Conservation (phyloP, 306 rosid genomes). For the Vigna nakashimae region DNA sequence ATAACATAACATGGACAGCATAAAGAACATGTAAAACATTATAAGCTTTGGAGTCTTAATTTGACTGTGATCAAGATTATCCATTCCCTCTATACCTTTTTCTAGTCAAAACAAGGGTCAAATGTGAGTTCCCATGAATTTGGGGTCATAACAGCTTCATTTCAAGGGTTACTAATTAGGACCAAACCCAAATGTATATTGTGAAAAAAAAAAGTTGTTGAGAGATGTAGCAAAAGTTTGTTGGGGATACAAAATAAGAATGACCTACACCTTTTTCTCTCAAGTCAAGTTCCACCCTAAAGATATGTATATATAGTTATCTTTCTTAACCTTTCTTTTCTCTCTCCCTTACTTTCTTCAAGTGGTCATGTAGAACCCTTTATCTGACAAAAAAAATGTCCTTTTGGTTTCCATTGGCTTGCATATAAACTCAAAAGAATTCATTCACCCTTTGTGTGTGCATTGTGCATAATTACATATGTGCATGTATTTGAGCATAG, state of each 20-base stretch:
- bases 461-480: neutral
- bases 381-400: conserved; percentile 17
- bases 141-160: conserved; percentile 45
- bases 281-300: conserved; percentile 24
- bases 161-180: conserved; percentile 28
- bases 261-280: conserved; percentile 35
- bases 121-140: conserved; percentile 54
- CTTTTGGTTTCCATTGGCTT: conserved; percentile 37
- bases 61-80: conserved; percentile 40
- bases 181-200: conserved; percentile 37
- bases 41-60: conserved; percentile 30
- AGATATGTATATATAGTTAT: neutral
- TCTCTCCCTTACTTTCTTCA: conserved; percentile 24
- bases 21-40: conserved; percentile 31
- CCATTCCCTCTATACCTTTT: conserved; percentile 16
- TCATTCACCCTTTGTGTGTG: no score
- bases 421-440: conserved; percentile 12
- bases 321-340: neutral
- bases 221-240: conserved; percentile 29
- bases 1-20: conserved; percentile 43
- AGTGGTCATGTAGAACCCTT: conserved; percentile 27
- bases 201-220: conserved; percentile 30
- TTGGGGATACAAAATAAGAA: conserved; percentile 31
- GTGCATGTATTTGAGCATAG: conserved; percentile 28
- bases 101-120: conserved; percentile 39